Conservation (phyloP, 148 eudicot species). For the Chenopodium formosanum region DNA sequence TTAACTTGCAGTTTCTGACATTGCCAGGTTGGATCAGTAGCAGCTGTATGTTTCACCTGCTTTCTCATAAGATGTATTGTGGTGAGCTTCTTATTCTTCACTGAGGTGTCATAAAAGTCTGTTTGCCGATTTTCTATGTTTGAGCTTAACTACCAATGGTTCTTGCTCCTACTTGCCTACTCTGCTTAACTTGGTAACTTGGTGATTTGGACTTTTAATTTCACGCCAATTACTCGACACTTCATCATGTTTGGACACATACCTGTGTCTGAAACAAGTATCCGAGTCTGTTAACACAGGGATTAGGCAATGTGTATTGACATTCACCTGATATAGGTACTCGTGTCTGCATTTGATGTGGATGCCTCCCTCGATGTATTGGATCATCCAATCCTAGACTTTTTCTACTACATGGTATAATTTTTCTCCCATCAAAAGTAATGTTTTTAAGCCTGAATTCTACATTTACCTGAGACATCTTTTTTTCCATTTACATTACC, state of each 20-base stretch:
- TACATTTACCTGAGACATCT: background rate
- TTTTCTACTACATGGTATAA: constrained; percentile 76
- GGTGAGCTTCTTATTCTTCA: constrained; percentile 46
- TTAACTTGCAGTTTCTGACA: constrained; percentile 10
- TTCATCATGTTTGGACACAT: background rate
- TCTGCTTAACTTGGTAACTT: background rate
- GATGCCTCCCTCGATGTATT: constrained; percentile 79
- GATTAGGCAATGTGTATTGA: background rate
- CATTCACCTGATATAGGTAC: constrained; percentile 46
- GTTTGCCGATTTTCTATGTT: background rate
- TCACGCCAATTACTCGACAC: background rate
- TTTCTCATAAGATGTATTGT: constrained; percentile 76
- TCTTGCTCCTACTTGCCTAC: background rate
- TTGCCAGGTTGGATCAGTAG: constrained; percentile 89
- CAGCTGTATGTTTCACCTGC: constrained; percentile 74
- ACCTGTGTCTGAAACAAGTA: background rate
- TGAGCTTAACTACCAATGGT: background rate
- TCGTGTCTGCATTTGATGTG: constrained; percentile 67
- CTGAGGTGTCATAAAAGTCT: background rate
- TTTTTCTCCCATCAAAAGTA: background rate
- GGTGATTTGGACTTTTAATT: background rate
- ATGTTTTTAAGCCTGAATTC: background rate
- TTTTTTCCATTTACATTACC: background rate
- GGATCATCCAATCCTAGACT: constrained; percentile 80
- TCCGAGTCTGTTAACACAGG: background rate